Percentiles rank a stretch among this genome's conserved stretches.
These are phyloP conservation scores for Arabis hirsuta DNA, from an alignment of 345 rosid species.

Conservation along the genomic window DNA sequence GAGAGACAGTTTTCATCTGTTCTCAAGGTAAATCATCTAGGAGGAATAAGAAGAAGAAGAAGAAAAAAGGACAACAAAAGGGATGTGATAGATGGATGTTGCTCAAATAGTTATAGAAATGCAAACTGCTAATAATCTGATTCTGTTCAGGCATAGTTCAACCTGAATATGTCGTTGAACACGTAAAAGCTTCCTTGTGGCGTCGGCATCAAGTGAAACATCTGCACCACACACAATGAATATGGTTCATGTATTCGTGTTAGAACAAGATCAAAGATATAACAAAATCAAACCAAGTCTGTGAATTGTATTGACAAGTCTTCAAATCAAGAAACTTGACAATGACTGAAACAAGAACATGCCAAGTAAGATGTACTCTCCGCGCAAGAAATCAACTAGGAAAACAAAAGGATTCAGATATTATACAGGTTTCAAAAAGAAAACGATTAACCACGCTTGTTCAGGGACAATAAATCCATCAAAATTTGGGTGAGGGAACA, in stretches of 20 bases:
- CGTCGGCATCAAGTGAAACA: conserved; percentile 99
- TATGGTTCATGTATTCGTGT: neutral
- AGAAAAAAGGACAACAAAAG: neutral
- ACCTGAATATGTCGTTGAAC: conserved; percentile 90
- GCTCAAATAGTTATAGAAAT: conserved; percentile 20
- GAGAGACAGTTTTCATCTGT: conserved; percentile 5
- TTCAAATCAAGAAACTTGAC: neutral
- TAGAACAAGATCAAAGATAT: neutral
- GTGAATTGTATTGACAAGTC: neutral
- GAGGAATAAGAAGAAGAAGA: neutral
- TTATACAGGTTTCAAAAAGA: neutral
- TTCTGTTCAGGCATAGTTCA: conserved; percentile 84
- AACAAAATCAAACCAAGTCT: neutral
- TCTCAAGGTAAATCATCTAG: conserved; percentile 24
- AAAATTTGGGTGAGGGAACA: neutral
- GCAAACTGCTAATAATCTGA: conserved; percentile 29
- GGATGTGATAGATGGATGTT: conserved; percentile 21
- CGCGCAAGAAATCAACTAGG: neutral
- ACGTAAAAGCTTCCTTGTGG: conserved; percentile 94
- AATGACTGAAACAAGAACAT: conserved; percentile 6
- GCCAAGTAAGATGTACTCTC: neutral
- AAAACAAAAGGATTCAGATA: neutral
- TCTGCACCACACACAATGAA: conserved; percentile 54
- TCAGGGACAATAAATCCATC: neutral
- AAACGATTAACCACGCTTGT: neutral